A percentile compares a stretch with the other conserved stretches of the same genome.
phyloP scores from a whole-genome alignment of 768 basidiomycete species.

The Tricholoma saponaceum region DNA sequence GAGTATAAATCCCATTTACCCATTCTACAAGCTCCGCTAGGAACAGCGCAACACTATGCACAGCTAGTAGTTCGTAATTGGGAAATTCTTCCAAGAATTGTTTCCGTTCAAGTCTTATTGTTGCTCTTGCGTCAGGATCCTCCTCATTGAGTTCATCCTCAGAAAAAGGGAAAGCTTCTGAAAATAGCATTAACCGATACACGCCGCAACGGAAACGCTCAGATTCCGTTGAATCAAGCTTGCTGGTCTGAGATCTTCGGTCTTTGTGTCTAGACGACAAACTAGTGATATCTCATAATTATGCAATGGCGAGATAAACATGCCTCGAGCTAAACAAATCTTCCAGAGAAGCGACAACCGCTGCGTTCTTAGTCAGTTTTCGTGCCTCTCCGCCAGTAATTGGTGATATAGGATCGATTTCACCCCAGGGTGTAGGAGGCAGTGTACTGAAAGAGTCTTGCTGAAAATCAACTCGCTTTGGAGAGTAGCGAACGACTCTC shows the following conservation, averaged over 20 bases:
- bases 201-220: conserved; percentile 19
- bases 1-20: neutral
- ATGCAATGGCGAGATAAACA: neutral
- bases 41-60: conserved; percentile 8
- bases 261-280: conserved; percentile 16
- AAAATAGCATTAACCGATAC: conserved; percentile 16
- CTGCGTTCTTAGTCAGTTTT: conserved; percentile 1
- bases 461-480: neutral
- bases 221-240: conserved; percentile 18
- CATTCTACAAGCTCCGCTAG: conserved; percentile 2
- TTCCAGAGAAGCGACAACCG: conserved; percentile 12
- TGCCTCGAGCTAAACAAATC: conserved; percentile 20
- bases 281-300: neutral
- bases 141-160: conserved; percentile 4
- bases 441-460: neutral
- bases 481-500: conserved; percentile 10
- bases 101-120: neutral
- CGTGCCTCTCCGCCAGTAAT: conserved; percentile 2
- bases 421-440: neutral
- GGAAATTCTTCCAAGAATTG: conserved; percentile 6
- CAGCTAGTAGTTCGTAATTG: conserved; percentile 10
- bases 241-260: conserved; percentile 14
- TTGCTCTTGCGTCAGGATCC: neutral
- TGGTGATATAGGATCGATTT: conserved; percentile 7
- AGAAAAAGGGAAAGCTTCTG: conserved; percentile 6